phyloP scores from a whole-genome alignment of 1,139 yeast species.

The Geotrichum candidum region DNA sequence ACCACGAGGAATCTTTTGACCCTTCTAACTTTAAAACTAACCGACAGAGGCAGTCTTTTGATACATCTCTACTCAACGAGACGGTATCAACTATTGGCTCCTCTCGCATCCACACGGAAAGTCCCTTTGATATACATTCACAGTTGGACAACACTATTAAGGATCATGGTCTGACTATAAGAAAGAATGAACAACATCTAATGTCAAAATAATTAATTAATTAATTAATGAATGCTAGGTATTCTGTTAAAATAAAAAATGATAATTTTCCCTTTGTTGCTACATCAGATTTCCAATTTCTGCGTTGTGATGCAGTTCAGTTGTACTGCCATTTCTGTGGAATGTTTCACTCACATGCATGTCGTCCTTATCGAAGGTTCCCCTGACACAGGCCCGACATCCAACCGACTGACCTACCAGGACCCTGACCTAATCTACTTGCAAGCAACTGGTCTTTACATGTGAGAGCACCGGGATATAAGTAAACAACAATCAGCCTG shows the following conservation, averaged over 20 bases:
- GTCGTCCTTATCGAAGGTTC: neutral
- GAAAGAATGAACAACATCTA: neutral
- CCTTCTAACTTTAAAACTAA: neutral
- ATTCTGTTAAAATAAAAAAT: neutral
- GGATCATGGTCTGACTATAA: neutral
- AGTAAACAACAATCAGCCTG: slow-evolving; percentile 54
- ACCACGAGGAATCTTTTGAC: neutral
- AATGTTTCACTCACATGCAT: neutral
- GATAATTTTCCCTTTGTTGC: neutral
- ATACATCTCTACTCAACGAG: neutral
- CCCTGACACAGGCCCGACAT: neutral
- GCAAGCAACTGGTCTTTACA: neutral
- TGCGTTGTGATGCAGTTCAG: neutral
- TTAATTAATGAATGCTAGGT: neutral
- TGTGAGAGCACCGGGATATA: slow-evolving; percentile 47
- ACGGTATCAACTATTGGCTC: neutral
- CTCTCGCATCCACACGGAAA: neutral
- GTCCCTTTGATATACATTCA: neutral
- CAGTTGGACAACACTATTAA: neutral
- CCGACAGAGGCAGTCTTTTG: neutral
- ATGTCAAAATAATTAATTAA: neutral
- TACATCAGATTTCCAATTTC: neutral
- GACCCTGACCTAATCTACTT: neutral
- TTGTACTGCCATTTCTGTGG: neutral
- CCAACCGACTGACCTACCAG: neutral